phyloP scores from a whole-genome alignment of 805 yeast genomes.

The Nakazawaea siamensis region DNA sequence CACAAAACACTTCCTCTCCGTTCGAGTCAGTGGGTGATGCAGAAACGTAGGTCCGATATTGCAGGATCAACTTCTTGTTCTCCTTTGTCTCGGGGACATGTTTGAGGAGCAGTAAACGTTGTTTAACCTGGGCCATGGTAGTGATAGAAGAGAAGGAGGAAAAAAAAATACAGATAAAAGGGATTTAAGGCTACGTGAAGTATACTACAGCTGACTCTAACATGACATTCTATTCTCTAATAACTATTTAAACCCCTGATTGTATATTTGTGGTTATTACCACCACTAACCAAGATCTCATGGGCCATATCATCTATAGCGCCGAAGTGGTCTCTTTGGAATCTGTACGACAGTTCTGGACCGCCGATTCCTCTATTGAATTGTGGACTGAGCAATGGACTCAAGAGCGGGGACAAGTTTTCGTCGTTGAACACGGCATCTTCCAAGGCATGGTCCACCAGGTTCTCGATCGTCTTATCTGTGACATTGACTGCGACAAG shows the following conservation, averaged over 20 bases:
- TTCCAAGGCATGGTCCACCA: constrained; percentile 38
- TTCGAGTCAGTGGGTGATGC: constrained; percentile 34
- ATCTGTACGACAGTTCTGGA: constrained; percentile 4
- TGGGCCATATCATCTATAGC: constrained; percentile 10
- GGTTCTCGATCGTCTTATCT: constrained; percentile 34
- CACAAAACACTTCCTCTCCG: constrained; percentile 64
- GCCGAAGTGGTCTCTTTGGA: constrained; percentile 2
- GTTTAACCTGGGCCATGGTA: not conserved
- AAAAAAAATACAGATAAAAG: no score
- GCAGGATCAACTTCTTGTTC: constrained; percentile 16
- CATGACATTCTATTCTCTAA: no score
- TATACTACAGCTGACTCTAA: no score
- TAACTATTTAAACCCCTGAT: constrained; percentile 20
- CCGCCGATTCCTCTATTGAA: constrained; percentile 7
- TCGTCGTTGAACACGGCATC: constrained; percentile 40
- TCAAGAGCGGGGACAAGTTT: constrained; percentile 34
- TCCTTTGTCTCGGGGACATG: constrained; percentile 5
- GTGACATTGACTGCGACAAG: constrained; percentile 40
- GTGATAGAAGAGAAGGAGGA: no score
- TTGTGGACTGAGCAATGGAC: constrained; percentile 27
- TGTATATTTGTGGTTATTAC: constrained; percentile 24
- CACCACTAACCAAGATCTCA: constrained; percentile 23
- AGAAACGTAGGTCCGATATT: constrained; percentile 19
- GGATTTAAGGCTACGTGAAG: no score
- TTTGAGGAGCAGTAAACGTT: not conserved